These are phyloP conservation scores for Panicum virgatum DNA, from an alignment of 202 grass and related monocot species.

Conservation along the genomic window DNA sequence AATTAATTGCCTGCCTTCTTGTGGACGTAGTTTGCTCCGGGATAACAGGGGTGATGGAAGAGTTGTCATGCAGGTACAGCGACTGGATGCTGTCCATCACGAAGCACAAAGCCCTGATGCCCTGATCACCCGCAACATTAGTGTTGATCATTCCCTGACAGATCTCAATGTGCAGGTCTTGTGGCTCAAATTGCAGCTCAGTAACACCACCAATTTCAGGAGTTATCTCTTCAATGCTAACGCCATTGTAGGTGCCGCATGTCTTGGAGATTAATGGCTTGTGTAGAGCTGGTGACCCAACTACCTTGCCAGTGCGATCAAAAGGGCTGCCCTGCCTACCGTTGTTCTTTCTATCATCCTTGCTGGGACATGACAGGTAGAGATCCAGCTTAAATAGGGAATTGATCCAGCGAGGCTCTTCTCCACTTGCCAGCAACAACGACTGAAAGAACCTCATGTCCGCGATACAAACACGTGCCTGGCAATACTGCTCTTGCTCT, in stretches of 20 bases:
- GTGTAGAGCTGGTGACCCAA: not conserved
- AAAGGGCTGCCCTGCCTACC: too few species aligned
- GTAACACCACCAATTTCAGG: not conserved
- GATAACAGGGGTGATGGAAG: not conserved
- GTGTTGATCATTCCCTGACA: not conserved
- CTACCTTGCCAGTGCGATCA: too few species aligned
- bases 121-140: not conserved
- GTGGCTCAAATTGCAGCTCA: not conserved
- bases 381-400: not conserved
- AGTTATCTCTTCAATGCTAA: not conserved
- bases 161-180: not conserved
- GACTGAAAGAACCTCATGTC: not conserved
- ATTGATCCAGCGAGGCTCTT: not conserved
- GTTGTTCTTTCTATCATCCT: too few species aligned
- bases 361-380: not conserved
- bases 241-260: not conserved
- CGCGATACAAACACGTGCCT: not conserved
- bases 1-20: accelerated
- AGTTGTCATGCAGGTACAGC: not conserved
- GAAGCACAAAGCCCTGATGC: not conserved
- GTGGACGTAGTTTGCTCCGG: not conserved
- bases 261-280: not conserved
- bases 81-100: not conserved
- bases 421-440: not conserved
- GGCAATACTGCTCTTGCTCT: not conserved